Percentiles rank a stretch among this genome's conserved stretches.
Conservation (phyloP, 148 eudicot genomes). For the Agrostemma githago region DNA sequence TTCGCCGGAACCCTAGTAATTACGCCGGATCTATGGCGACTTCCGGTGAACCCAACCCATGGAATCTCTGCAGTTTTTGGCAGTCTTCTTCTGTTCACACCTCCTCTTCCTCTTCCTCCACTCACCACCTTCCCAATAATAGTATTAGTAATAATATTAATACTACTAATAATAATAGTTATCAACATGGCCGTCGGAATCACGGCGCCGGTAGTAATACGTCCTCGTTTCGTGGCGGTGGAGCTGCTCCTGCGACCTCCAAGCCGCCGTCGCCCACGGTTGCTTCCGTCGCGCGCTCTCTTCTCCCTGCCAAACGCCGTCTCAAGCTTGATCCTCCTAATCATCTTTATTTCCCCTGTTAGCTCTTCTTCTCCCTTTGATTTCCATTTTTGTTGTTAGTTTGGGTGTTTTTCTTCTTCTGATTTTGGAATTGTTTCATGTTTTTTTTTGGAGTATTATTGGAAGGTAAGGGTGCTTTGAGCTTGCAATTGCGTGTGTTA, state of each 20-base stretch:
- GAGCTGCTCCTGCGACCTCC: constrained; percentile 19
- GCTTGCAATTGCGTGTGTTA: background rate
- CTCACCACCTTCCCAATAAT: constrained; percentile 38
- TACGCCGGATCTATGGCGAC: constrained; percentile 34
- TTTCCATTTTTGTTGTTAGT: background rate
- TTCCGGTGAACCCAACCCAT: constrained; percentile 29
- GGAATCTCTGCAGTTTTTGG: constrained; percentile 62
- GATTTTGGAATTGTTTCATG: background rate
- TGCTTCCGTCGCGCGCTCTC: constrained; percentile 59
- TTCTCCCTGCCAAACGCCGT: constrained; percentile 60
- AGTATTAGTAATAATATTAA: constrained; percentile 12
- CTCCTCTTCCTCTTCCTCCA: constrained; percentile 52
- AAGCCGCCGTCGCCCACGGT: constrained; percentile 33
- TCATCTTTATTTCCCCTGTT: constrained; percentile 76
- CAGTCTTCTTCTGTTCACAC: constrained; percentile 34
- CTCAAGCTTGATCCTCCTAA: constrained; percentile 76
- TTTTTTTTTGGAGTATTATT: background rate
- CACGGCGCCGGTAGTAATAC: background rate
- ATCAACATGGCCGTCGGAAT: constrained; percentile 15
- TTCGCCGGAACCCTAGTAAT: constrained; percentile 8
- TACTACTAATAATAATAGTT: background rate
- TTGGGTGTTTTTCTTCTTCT: background rate
- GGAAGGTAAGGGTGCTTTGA: background rate
- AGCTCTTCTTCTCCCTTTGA: background rate
- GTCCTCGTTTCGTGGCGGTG: background rate